These are phyloP conservation scores for Cyclotella baltica DNA, from an alignment of 108 stramenopile species.

Conservation along the genomic window DNA sequence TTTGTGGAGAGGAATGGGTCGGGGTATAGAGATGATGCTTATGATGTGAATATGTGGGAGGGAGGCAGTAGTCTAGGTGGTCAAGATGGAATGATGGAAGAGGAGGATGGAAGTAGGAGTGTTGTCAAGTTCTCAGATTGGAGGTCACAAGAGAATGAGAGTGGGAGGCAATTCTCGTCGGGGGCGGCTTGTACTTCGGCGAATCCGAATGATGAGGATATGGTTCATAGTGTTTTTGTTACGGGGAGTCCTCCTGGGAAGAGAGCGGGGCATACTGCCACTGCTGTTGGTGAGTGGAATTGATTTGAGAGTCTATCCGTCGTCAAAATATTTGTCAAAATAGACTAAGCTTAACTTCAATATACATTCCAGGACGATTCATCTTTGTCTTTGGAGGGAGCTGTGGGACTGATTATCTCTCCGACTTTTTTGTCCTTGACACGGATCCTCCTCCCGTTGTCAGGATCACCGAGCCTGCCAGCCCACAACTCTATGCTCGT, in stretches of 20 bases:
- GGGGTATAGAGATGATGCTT: no score
- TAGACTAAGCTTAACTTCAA: no score
- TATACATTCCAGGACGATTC: conserved; percentile 66
- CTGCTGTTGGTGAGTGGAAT: no score
- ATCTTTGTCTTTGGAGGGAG: conserved; percentile 89
- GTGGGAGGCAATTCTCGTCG: conserved; percentile 27
- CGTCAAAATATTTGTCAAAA: no score
- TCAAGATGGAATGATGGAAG: conserved; percentile 49
- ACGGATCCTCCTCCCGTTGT: conserved; percentile 86
- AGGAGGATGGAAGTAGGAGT: conserved; percentile 12
- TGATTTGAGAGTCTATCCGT: no score
- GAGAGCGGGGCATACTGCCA: conserved; percentile 94
- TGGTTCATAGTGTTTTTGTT: conserved; percentile 72
- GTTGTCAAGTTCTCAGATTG: conserved; percentile 60
- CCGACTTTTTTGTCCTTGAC: conserved; percentile 90
- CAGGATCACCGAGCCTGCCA: conserved; percentile 67
- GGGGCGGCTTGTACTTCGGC: conserved; percentile 48
- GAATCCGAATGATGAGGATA: conserved; percentile 91
- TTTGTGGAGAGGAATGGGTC: no score
- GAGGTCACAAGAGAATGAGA: conserved; percentile 58
- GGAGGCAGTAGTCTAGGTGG: conserved; percentile 32
- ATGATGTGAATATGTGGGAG: not conserved
- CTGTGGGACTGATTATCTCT: conserved; percentile 78
- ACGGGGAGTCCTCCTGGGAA: conserved; percentile 82
- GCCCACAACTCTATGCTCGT: conserved; percentile 68